A percentile compares a stretch with the other conserved stretches of the same genome.
phyloP scores from a whole-genome alignment of 108 stramenopile genomes.

The Conticribra guillardii region DNA sequence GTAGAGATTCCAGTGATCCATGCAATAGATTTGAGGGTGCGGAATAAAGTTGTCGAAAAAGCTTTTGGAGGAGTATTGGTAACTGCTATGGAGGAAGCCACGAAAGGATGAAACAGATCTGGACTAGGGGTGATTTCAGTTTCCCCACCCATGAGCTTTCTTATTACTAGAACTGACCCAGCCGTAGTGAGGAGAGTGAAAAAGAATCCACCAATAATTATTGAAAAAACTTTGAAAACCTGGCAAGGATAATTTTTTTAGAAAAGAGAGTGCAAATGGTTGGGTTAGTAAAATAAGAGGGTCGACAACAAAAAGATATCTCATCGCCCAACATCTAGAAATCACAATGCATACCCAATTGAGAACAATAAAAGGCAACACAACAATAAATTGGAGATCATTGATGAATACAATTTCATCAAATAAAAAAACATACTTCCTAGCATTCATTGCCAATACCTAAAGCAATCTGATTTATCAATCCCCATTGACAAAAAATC shows the following conservation, averaged over 20 bases:
- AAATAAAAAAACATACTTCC: no score
- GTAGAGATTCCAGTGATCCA: constrained; percentile 42
- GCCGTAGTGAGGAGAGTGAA: constrained; percentile 65
- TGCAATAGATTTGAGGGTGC: constrained; percentile 52
- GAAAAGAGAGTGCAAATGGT: no score
- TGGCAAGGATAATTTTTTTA: constrained; percentile 23
- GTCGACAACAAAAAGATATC: background rate
- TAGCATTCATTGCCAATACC: no score
- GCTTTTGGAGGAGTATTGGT: constrained; percentile 53
- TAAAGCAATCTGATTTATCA: no score
- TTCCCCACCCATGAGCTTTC: constrained; percentile 34
- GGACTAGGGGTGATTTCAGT: background rate
- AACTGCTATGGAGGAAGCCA: constrained; percentile 10
- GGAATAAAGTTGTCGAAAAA: constrained; percentile 54
- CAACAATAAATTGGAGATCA: no score
- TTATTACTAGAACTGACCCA: constrained; percentile 62
- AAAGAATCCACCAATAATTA: constrained; percentile 68
- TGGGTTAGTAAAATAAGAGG: background rate
- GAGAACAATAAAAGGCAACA: no score
- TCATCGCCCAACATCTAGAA: no score
- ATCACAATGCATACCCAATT: no score
- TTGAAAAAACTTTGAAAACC: constrained; percentile 63
- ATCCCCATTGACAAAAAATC: no score
- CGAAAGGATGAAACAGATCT: background rate
- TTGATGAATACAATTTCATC: no score